A percentile compares a stretch with the other conserved stretches of the same genome.
These are phyloP conservation scores for Plectosphaerella plurivora DNA, from an alignment of 2,329 filamentous ascomycete species.

Conservation along the genomic window DNA sequence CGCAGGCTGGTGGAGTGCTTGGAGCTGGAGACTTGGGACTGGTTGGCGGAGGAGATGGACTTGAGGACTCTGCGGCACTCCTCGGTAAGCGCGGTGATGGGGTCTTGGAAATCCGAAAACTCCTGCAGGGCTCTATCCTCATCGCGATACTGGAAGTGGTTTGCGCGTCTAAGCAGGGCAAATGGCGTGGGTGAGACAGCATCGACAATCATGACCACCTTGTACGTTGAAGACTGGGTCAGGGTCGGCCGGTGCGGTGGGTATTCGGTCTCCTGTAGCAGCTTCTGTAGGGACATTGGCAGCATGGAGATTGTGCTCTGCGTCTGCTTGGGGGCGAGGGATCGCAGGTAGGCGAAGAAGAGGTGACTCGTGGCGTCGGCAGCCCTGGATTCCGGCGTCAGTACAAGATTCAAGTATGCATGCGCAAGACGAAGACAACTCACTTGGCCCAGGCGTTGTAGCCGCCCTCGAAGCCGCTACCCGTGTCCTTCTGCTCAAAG, in stretches of 20 bases:
- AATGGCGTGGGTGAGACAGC: slow-evolving; percentile 93
- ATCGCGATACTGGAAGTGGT: slow-evolving; percentile 92
- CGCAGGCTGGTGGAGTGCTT: slow-evolving; percentile 69
- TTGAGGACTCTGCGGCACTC: slow-evolving; percentile 89
- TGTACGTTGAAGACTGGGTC: slow-evolving; percentile 75
- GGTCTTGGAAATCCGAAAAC: slow-evolving; percentile 87
- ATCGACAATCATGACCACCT: slow-evolving; percentile 95
- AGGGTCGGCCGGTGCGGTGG: slow-evolving; percentile 75
- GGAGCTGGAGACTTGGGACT: slow-evolving; percentile 68
- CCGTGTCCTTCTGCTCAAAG: slow-evolving; percentile 83
- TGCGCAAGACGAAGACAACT: slow-evolving; percentile 19
- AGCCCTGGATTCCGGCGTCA: slow-evolving; percentile 54
- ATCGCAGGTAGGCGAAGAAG: slow-evolving; percentile 95
- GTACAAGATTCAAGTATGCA: slow-evolving; percentile 8
- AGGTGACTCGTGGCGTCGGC: slow-evolving; percentile 95
- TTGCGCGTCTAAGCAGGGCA: slow-evolving; percentile 80
- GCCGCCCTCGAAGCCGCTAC: slow-evolving; percentile 89
- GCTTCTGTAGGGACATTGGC: slow-evolving; percentile 84
- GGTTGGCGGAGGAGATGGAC: slow-evolving; percentile 83
- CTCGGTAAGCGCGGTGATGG: slow-evolving; percentile 81
- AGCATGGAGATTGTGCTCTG: slow-evolving; percentile 78
- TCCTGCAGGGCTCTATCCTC: slow-evolving; percentile 79
- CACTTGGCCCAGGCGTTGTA: slow-evolving; percentile 85
- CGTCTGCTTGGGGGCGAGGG: slow-evolving; percentile 74
- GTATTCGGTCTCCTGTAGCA: slow-evolving; percentile 90